Evolutionary conservation across 2,329 filamentous ascomycete genomes (phyloP).

Genomic region (Mariannaea elegans): DNA sequence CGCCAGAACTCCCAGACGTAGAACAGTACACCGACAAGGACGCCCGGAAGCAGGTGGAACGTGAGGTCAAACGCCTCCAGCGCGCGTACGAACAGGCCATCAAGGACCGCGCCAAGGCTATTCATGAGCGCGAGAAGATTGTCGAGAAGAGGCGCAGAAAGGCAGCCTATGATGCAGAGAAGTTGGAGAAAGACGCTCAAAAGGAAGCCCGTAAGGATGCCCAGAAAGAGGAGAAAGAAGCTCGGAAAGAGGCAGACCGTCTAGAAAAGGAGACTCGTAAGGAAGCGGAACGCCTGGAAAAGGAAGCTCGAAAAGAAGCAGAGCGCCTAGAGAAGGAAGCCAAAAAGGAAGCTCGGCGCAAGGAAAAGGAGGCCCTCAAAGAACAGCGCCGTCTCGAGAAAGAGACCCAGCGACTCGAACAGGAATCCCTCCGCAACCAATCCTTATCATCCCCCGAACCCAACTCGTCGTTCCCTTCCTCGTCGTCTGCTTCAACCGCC

Average conservation of each 20-base stretch:
- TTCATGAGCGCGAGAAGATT: conserved; percentile 70
- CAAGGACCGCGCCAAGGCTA: conserved; percentile 71
- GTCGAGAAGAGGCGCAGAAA: conserved; percentile 61
- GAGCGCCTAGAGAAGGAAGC: conserved; percentile 21
- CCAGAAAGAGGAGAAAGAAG: conserved; percentile 42
- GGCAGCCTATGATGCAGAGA: conserved; percentile 50
- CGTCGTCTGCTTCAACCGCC: conserved; percentile 7
- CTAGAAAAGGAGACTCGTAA: conserved; percentile 29
- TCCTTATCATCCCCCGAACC: neutral
- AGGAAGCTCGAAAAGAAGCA: conserved; percentile 35
- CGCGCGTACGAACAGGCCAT: conserved; percentile 73
- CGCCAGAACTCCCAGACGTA: conserved; percentile 60
- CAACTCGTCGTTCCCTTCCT: neutral
- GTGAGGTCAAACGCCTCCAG: conserved; percentile 68
- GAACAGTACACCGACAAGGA: conserved; percentile 69
- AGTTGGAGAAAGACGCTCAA: conserved; percentile 40
- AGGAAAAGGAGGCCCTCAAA: conserved; percentile 18
- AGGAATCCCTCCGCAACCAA: neutral
- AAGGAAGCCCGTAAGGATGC: conserved; percentile 35
- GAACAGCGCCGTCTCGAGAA: conserved; percentile 11
- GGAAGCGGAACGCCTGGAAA: conserved; percentile 29
- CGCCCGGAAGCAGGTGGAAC: conserved; percentile 73
- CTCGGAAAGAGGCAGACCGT: conserved; percentile 31
- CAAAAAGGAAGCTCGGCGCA: conserved; percentile 16
- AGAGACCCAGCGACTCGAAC: neutral